Evolutionary conservation across 306 rosid species (phyloP), one percentile per base, ranked within the genome.

Genomic region (Vigna radiata): DNA sequence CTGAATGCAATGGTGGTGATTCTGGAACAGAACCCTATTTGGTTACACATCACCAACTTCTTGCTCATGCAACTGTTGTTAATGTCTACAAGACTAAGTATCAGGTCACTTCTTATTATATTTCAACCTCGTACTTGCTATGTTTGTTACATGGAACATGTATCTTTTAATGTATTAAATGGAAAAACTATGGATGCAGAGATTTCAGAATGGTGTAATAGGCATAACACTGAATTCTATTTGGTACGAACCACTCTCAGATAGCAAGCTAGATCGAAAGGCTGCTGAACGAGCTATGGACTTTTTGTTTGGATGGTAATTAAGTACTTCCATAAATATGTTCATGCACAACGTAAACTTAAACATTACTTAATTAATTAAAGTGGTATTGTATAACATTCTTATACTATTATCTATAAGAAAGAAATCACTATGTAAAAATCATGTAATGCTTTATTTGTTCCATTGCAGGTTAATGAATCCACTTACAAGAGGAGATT

Each of bases 401-500:
- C 21, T 19, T 19, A 19, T 19, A 1, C 21, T 19, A 19, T 19
- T 1, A 21, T 21, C 23, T 21, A 21, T 21, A 21, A 25, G 27
- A 25, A 25, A 25, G 27, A 25, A 25, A 25, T 25, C 0, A 25
- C 27, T 25, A 2, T 25, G 27, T 25, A 0, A 2, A 25, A 25
- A 2, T 25, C 27, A 25, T 25, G 27, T 25, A 29, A 29, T 29
- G 31, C 25, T 44, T 68, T 21, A 14, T 68, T 25, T 54, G 23
- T 21, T 21, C 23, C 23, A 8, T 27, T 68, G 3, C 8, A 88
- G 89, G 93, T 91, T 73, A 31, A 71, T 89, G 87, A 87, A 83
- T 7, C 95, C 95, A 2, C 19, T 91, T 8, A 75, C 81, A 4
- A 79, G 11, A 2, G 97, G 93, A 25, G 87, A 91, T 4, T 91